Base-by-base conservation (phyloP, 495 filamentous ascomycete species). In the Podospora australis region DNA sequence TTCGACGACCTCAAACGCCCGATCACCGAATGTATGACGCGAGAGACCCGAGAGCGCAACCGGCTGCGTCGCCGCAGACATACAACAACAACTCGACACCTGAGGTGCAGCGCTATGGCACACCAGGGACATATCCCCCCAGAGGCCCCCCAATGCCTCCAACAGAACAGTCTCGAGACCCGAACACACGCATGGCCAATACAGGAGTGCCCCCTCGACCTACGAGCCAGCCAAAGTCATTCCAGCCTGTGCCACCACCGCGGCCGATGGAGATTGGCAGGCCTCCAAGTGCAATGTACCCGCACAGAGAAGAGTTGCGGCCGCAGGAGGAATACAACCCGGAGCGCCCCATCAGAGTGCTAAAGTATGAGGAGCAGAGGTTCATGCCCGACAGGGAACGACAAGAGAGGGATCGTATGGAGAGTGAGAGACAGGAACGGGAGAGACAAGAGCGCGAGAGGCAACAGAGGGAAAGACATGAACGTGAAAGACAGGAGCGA, bases 1-100 rank as follows among this genome's bases (percentile, higher is more conserved):
- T 80, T 53, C 80, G 81, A 32, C 77, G 83, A 32, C 84, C 87
- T 2, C 81, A 86, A 54, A 90, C 87, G 2, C 87, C 87, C 7
- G 85, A 90, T 46, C 69, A 70, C 28, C 64, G 77, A 44, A 46
- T 67, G 30, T 76, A 74, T 53, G 74, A 78, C 13, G 44, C 54
- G 9, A 60, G 74, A 13, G 72, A 75, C 46, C 68, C 67, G 47
- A 66, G 70, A 58, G 71, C 60, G 22, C 68, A 58, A 46, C 57
- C 66, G 14, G 74, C 65, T 42, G 75, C 64, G 28, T 74, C 70
- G 40, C 79, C 74, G 16, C 62, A 58, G 52, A 71, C 59, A 34
- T 62, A 63, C 54, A 70, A 68, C 51, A 61, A 62, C 54, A 71
- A 69, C 51, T 63, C 65, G 8, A 79, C 77, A 2, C 78, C 75